phyloP scores from a whole-genome alignment of 176 grass and related monocot species.

The Avena atlantica region DNA sequence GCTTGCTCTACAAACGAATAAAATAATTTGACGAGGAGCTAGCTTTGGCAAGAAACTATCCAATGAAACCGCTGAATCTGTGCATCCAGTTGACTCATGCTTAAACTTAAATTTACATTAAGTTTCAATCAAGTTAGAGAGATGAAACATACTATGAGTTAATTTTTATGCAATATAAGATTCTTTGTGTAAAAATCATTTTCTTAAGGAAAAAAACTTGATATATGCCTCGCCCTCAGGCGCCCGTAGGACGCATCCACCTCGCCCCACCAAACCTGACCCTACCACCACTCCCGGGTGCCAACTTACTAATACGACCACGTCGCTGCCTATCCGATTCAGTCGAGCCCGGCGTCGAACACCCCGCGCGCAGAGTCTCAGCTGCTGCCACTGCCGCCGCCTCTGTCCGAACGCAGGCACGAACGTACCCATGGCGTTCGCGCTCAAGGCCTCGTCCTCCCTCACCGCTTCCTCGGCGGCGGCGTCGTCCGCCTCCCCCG shows the following conservation, averaged over 20 bases:
- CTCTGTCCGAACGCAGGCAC: neutral
- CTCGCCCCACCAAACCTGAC: constrained; percentile 43
- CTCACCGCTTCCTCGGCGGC: neutral
- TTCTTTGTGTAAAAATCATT: too few species aligned
- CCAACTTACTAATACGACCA: constrained; percentile 8
- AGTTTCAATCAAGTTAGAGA: too few species aligned
- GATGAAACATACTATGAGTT: too few species aligned
- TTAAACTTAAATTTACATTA: too few species aligned
- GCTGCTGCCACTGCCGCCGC: neutral
- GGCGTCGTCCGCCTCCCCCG: constrained; percentile 14
- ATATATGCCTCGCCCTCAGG: neutral
- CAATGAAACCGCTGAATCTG: too few species aligned
- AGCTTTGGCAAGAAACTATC: too few species aligned
- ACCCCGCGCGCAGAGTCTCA: neutral
- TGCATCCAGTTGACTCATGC: too few species aligned
- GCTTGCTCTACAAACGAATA: too few species aligned
- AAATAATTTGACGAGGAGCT: too few species aligned
- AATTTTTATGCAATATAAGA: too few species aligned
- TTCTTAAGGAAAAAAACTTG: too few species aligned
- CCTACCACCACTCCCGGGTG: neutral
- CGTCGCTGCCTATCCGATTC: neutral
- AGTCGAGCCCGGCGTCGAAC: constrained; percentile 28
- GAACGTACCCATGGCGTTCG: constrained; percentile 49
- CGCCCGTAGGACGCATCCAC: constrained; percentile 11
- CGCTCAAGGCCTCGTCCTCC: constrained; percentile 52